Evolutionary conservation across 257 asterid genomes (phyloP).

Genomic region (Nicotiana paniculata): DNA sequence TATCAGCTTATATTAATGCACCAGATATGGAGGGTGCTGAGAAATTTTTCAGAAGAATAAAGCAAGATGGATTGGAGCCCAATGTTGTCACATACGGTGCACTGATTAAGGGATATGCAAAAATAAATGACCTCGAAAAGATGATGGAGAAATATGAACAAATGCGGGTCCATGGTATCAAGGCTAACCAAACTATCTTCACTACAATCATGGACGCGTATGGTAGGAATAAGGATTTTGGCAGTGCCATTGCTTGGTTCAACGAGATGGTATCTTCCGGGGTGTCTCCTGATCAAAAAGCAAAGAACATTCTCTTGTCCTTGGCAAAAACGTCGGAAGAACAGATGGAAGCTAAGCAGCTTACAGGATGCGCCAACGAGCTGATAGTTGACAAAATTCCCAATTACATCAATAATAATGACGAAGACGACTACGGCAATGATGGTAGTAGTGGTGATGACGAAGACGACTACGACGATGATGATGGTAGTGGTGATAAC

Average conservation of each 20-base stretch:
- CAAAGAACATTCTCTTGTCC: conserved; percentile 80
- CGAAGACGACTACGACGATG: background rate
- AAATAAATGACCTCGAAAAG: conserved; percentile 54
- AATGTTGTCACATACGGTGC: conserved; percentile 70
- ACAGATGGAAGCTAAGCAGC: conserved; percentile 58
- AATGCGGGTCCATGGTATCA: conserved; percentile 58
- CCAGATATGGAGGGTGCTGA: conserved; percentile 95
- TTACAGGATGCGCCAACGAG: conserved; percentile 27
- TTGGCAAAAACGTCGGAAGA: conserved; percentile 80
- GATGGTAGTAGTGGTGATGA: conserved; percentile 11
- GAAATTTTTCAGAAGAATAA: conserved; percentile 72
- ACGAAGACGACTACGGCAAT: background rate
- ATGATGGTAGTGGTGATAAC: background rate
- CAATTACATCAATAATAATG: conserved; percentile 12
- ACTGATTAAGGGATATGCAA: conserved; percentile 82
- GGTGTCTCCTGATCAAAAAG: conserved; percentile 66
- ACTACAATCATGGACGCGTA: conserved; percentile 93
- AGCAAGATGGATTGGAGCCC: conserved; percentile 67
- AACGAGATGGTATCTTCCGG: conserved; percentile 73
- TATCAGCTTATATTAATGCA: conserved; percentile 78
- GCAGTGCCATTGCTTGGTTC: conserved; percentile 72
- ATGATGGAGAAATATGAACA: conserved; percentile 79
- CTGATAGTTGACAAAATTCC: conserved; percentile 7
- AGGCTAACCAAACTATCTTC: conserved; percentile 56
- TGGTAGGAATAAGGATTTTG: conserved; percentile 75